These are phyloP conservation scores for Ajuga reptans DNA, from an alignment of 305 asterid genomes.

Conservation along the genomic window DNA sequence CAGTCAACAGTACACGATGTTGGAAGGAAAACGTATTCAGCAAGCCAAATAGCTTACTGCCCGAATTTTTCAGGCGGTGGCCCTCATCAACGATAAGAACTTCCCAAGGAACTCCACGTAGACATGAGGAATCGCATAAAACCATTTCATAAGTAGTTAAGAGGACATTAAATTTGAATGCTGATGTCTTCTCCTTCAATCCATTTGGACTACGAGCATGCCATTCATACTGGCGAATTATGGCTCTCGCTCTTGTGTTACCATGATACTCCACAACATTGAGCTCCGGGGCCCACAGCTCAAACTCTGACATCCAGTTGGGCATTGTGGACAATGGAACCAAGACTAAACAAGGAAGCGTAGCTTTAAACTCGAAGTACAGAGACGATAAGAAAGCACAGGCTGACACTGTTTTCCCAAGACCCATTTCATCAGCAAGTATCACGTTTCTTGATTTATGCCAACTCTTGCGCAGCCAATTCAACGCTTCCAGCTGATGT, in stretches of 20 bases:
- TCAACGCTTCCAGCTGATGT: slow-evolving; percentile 95
- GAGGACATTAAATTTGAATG: slow-evolving; percentile 82
- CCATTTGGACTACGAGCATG: slow-evolving; percentile 50
- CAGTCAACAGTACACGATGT: slow-evolving; percentile 86
- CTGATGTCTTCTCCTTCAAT: slow-evolving; percentile 44
- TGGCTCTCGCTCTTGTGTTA: slow-evolving; percentile 64
- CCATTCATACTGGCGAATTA: slow-evolving; percentile 94
- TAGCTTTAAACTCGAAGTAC: slow-evolving; percentile 70
- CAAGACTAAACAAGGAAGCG: slow-evolving; percentile 83
- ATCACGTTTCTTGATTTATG: slow-evolving; percentile 82
- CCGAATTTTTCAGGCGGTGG: slow-evolving; percentile 84
- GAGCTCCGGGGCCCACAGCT: slow-evolving; percentile 88
- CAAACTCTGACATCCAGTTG: slow-evolving; percentile 95
- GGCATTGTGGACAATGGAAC: slow-evolving; percentile 99
- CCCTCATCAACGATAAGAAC: slow-evolving; percentile 99
- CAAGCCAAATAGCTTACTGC: slow-evolving; percentile 82
- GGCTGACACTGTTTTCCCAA: slow-evolving; percentile 95
- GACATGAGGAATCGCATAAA: slow-evolving; percentile 63
- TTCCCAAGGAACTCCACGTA: slow-evolving; percentile 97
- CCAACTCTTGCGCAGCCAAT: slow-evolving; percentile 99
- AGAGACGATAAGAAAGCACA: slow-evolving; percentile 84
- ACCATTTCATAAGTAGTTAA: slow-evolving; percentile 96
- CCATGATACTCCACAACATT: slow-evolving; percentile 98
- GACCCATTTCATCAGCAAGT: slow-evolving; percentile 99
- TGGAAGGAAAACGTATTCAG: slow-evolving; percentile 88